Conservation (phyloP, 768 basidiomycete genomes). For the Hericium coralloides region DNA sequence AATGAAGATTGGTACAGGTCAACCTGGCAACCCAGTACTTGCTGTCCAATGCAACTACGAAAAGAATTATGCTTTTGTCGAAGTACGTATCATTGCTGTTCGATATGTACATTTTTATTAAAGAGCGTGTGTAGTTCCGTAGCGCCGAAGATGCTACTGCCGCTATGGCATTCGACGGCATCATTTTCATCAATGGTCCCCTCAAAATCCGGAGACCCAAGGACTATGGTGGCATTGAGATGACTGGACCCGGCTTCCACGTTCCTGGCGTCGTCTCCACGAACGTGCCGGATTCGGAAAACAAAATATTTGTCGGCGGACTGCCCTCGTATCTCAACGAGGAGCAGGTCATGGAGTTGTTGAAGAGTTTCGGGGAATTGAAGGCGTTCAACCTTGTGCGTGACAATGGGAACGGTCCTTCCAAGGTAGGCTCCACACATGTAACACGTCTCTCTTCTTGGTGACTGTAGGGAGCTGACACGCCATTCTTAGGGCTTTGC, state of each 20-base stretch:
- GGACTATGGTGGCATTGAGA: slow-evolving; percentile 80
- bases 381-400: slow-evolving; percentile 98
- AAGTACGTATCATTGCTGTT: slow-evolving; percentile 42
- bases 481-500: slow-evolving; percentile 74
- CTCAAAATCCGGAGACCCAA: slow-evolving; percentile 97
- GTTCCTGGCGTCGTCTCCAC: slow-evolving; percentile 95
- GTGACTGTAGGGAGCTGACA: not conserved
- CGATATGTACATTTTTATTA: not conserved
- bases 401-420: slow-evolving; percentile 81
- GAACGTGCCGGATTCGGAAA: slow-evolving; percentile 93
- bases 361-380: slow-evolving; percentile 96
- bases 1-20: slow-evolving; percentile 78
- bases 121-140: slow-evolving; percentile 61
- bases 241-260: slow-evolving; percentile 49
- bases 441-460: not conserved
- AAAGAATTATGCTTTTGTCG: slow-evolving; percentile 98
- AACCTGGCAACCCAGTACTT: slow-evolving; percentile 82
- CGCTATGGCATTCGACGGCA: slow-evolving; percentile 96
- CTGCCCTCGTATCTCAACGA: slow-evolving; percentile 94
- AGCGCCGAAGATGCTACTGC: slow-evolving; percentile 94
- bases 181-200: slow-evolving; percentile 91
- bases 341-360: slow-evolving; percentile 95
- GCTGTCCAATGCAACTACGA: slow-evolving; percentile 96
- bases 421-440: slow-evolving; percentile 51
- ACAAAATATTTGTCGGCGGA: slow-evolving; percentile 97